Evolutionary conservation across 2,329 filamentous ascomycete genomes (phyloP).

Genomic region (Exophiala xenobiotica): DNA sequence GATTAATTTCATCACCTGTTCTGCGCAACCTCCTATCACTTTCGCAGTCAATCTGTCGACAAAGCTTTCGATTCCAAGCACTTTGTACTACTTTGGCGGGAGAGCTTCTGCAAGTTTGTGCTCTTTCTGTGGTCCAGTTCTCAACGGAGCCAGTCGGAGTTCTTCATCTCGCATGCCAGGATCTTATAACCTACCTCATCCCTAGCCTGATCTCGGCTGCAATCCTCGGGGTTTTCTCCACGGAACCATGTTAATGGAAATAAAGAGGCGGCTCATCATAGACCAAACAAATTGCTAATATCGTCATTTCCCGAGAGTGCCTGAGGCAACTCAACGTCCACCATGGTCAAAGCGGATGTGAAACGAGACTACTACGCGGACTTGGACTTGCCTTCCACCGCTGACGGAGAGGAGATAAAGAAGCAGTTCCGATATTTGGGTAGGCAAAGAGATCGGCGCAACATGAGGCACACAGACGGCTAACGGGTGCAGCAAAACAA

Average conservation of each 20-base stretch:
- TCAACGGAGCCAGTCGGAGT: neutral
- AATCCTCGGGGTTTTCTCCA: neutral
- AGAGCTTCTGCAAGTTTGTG: neutral
- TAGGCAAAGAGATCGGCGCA: slow-evolving; percentile 40
- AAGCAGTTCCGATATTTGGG: slow-evolving; percentile 83
- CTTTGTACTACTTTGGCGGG: neutral
- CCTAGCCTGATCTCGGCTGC: neutral
- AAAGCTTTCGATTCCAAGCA: neutral
- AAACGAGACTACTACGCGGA: slow-evolving; percentile 82
- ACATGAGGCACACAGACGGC: slow-evolving; percentile 16
- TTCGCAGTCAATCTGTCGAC: neutral
- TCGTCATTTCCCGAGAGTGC: neutral
- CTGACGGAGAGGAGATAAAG: slow-evolving; percentile 73
- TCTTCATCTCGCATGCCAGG: neutral
- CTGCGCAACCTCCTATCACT: neutral
- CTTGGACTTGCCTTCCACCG: slow-evolving; percentile 67
- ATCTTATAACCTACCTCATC: slow-evolving; percentile 2
- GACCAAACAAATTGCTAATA: slow-evolving; percentile 12
- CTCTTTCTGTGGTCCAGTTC: neutral
- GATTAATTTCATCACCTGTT: slow-evolving; percentile 14
- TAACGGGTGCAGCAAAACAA: slow-evolving; percentile 62
- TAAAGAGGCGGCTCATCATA: slow-evolving; percentile 23
- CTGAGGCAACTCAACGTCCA: slow-evolving; percentile 1
- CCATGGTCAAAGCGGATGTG: slow-evolving; percentile 67
- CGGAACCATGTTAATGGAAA: slow-evolving; percentile 24